Evolutionary conservation across 2,329 filamentous ascomycete species (phyloP).

Genomic region (Clonostachys rhizophaga): DNA sequence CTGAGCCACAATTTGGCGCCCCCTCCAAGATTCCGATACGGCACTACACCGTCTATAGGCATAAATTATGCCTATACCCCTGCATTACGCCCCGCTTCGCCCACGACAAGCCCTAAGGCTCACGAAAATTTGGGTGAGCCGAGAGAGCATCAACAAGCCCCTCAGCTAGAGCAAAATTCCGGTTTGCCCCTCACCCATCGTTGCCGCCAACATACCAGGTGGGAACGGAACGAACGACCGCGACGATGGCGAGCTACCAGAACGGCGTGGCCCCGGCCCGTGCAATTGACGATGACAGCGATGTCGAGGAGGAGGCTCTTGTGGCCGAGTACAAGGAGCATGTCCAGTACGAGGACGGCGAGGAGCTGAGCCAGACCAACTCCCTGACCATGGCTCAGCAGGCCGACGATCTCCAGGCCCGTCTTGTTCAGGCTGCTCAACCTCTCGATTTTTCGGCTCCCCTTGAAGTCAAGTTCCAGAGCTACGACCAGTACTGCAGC

Average conservation of each 20-base stretch:
- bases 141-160: not conserved
- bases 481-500: conserved; percentile 99
- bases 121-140: conserved; percentile 4
- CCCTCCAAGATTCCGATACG: conserved; percentile 1
- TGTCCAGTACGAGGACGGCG: conserved; percentile 86
- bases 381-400: conserved; percentile 68
- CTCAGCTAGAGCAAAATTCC: conserved; percentile 27
- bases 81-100: conserved; percentile 1
- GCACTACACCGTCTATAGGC: not conserved
- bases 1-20: not conserved
- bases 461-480: conserved; percentile 94
- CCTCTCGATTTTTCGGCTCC: conserved; percentile 95
- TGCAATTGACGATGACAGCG: conserved; percentile 74
- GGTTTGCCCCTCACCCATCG: conserved; percentile 20
- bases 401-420: conserved; percentile 87
- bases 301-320: conserved; percentile 92
- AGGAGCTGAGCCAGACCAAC: conserved; percentile 71
- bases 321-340: conserved; percentile 96
- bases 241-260: conserved; percentile 55
- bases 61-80: conserved; percentile 1
- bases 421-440: conserved; percentile 85
- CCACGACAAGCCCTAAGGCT: conserved; percentile 6
- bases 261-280: conserved; percentile 57
- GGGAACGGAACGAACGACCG: not conserved
- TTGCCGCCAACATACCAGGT: not conserved